These are phyloP conservation scores for Clonostachys solani DNA, from an alignment of 2,329 filamentous ascomycete species.

Conservation along the genomic window DNA sequence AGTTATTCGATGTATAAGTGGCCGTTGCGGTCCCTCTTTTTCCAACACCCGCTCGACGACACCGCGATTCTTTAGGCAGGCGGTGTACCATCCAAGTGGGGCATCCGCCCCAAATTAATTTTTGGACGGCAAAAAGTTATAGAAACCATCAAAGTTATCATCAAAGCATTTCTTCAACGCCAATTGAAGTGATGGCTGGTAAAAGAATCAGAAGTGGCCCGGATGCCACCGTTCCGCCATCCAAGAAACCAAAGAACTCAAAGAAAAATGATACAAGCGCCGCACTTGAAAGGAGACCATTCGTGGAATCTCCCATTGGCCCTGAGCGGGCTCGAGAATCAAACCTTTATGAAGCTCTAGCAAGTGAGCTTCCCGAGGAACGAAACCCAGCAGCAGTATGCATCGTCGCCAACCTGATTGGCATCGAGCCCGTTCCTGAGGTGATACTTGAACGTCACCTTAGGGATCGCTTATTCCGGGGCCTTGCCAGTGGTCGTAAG, in stretches of 20 bases:
- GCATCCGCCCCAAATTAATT: too few species aligned
- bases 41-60: too few species aligned
- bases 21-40: too few species aligned
- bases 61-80: too few species aligned
- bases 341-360: constrained; percentile 55
- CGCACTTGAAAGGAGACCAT: constrained; percentile 30
- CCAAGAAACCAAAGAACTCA: constrained; percentile 23
- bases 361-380: constrained; percentile 52
- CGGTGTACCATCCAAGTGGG: too few species aligned
- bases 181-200: constrained; percentile 15
- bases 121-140: too few species aligned
- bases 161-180: neutral
- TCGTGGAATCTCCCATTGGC: constrained; percentile 44
- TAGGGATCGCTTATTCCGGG: constrained; percentile 71
- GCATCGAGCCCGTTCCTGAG: constrained; percentile 42
- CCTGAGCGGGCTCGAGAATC: constrained; percentile 56
- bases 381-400: constrained; percentile 55
- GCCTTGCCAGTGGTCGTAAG: constrained; percentile 85
- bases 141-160: too few species aligned
- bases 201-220: constrained; percentile 27
- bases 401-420: constrained; percentile 50
- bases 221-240: constrained; percentile 19
- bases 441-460: constrained; percentile 52
- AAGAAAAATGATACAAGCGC: constrained; percentile 9
- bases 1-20: too few species aligned